Percentiles rank a stretch among this genome's conserved stretches.
phyloP scores from a whole-genome alignment of 2,329 filamentous ascomycete genomes.

The Xenoacremonium recifei region DNA sequence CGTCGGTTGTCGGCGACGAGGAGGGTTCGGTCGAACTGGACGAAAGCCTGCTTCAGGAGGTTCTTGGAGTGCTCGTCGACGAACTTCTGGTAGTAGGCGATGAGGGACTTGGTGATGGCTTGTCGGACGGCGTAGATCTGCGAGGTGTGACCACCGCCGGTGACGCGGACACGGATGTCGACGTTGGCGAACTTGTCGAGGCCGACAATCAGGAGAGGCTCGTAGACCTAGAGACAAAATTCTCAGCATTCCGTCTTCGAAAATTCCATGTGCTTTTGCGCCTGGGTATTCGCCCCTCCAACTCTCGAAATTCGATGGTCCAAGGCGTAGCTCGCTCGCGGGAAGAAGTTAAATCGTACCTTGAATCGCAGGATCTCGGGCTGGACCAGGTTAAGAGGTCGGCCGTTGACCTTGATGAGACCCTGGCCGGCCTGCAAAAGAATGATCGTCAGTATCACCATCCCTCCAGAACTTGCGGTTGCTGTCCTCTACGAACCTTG shows the following conservation, averaged over 20 bases:
- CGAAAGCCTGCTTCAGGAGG: slow-evolving; percentile 94
- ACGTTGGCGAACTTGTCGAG: slow-evolving; percentile 96
- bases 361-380: slow-evolving; percentile 98
- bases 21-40: slow-evolving; percentile 94
- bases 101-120: slow-evolving; percentile 81
- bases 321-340: slow-evolving; percentile 6
- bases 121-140: slow-evolving; percentile 99
- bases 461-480: slow-evolving; percentile 4
- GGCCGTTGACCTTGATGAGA: slow-evolving; percentile 98
- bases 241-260: slow-evolving; percentile 19
- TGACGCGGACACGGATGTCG: slow-evolving; percentile 95
- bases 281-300: slow-evolving; percentile 1
- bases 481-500: slow-evolving; percentile 62
- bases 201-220: slow-evolving; percentile 94
- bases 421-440: slow-evolving; percentile 51
- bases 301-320: slow-evolving; percentile 8
- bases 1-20: slow-evolving; percentile 99
- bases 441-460: slow-evolving; percentile 26
- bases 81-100: slow-evolving; percentile 98
- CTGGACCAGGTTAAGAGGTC: slow-evolving; percentile 89
- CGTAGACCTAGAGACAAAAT: slow-evolving; percentile 70
- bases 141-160: slow-evolving; percentile 95
- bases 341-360: slow-evolving; percentile 47
- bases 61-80: slow-evolving; percentile 99
- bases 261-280: slow-evolving; percentile 1